Evolutionary conservation across 2,329 filamentous ascomycete species (phyloP).

Genomic region (Didymella keratinophila): DNA sequence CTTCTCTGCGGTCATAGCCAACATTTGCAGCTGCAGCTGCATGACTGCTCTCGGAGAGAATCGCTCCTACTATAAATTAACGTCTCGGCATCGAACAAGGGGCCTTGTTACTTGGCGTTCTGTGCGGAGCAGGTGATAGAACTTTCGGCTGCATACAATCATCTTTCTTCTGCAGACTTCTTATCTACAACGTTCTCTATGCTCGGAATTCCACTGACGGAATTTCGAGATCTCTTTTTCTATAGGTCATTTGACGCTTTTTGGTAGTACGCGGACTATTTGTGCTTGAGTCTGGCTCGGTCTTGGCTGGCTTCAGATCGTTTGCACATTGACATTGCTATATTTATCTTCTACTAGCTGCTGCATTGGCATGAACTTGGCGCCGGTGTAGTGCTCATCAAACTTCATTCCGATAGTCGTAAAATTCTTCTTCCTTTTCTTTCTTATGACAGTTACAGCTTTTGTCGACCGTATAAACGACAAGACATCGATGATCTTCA

Average conservation of each 20-base stretch:
- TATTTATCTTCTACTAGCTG: not conserved
- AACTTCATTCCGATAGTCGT: not conserved
- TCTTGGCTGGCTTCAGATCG: not conserved
- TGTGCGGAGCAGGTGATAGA: not conserved
- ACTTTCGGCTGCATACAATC: not conserved
- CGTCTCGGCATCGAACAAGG: not conserved
- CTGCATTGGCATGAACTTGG: not conserved
- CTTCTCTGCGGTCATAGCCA: not conserved
- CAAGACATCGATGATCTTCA: conserved; percentile 4
- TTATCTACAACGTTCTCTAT: not conserved
- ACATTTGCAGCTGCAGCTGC: not conserved
- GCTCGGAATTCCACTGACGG: not conserved
- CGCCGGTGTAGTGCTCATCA: conserved; percentile 10
- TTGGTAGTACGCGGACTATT: not conserved
- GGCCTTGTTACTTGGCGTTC: not conserved
- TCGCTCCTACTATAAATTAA: not conserved
- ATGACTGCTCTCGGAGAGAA: not conserved
- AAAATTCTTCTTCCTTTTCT: not conserved
- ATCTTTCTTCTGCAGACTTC: not conserved
- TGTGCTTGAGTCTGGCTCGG: not conserved
- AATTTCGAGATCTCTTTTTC: not conserved
- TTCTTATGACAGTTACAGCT: not conserved
- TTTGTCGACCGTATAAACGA: not conserved
- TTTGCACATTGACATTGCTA: not conserved
- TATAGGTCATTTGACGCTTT: not conserved